Conservation (phyloP, 148 eudicot genomes). For the Vaccinium myrtillus region DNA sequence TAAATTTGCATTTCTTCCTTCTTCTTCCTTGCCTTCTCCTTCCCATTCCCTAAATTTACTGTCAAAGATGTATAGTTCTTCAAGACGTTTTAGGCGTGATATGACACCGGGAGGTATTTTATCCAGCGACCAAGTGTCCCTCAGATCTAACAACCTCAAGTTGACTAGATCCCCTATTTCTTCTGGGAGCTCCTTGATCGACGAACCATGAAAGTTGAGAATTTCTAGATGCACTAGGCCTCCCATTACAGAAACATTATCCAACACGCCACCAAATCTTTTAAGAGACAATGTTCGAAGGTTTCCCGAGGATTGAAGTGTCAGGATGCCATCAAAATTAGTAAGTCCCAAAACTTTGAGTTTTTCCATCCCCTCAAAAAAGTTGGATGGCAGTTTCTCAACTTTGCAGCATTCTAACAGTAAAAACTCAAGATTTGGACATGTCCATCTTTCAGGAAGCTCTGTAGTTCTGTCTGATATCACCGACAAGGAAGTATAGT, state of each 20-base stretch:
- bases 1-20: not conserved
- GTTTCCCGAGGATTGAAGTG: conserved; percentile 32
- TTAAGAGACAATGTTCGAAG: conserved; percentile 33
- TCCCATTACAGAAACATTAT: conserved; percentile 25
- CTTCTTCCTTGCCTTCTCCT: not conserved
- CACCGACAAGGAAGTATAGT: conserved; percentile 38
- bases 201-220: conserved; percentile 34
- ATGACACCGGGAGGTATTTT: conserved; percentile 28
- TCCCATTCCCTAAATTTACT: conserved; percentile 22
- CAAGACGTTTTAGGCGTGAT: conserved; percentile 25
- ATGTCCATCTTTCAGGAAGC: conserved; percentile 23
- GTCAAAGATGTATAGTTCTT: conserved; percentile 35
- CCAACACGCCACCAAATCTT: conserved; percentile 16
- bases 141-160: conserved; percentile 36
- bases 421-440: conserved; percentile 31
- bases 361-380: conserved; percentile 35
- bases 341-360: conserved; percentile 35
- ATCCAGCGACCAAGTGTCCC: not conserved
- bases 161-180: conserved; percentile 32
- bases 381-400: conserved; percentile 18
- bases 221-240: conserved; percentile 37
- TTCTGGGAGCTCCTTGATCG: conserved; percentile 26
- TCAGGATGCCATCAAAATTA: conserved; percentile 13
- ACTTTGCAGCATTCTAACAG: conserved; percentile 14
- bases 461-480: conserved; percentile 17